Base-by-base conservation (phyloP, 1,284 basidiomycete species). In the Rugosomyces carneus region DNA sequence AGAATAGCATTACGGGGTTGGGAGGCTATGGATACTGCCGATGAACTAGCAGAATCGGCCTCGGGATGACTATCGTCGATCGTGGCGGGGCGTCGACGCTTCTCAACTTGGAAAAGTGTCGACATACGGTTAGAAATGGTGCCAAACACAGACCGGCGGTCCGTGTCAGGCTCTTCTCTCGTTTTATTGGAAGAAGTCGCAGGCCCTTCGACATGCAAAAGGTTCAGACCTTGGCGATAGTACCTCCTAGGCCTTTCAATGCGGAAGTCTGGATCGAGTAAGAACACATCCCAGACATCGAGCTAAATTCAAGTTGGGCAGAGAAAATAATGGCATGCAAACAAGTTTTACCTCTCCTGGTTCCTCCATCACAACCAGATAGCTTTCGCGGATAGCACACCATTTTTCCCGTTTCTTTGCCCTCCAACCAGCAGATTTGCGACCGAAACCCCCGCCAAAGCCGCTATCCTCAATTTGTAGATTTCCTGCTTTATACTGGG, bases 311-410 rank as follows among this genome's bases (percentile, higher is more conserved):
- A 26, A 15, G 37, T 47, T 34, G 21, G 10, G 26, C 20, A 24
- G 5, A 29, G 27, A 5, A 10, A 29, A 29, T 10, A 16, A 41
- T 13, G 16, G 20, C 42, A n/a, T 11, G 26, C 15, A n/a, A 18
- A 20, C 7, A 37, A 32, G 23, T 31, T 50, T 27, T 11, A 90
- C 88, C 67, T 90, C 84, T 52, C 92, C 92, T 21, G 91, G 88
- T 53, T 96, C 90, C 53, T 90, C 81, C 21, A 94, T 77, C 1
- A 87, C 82, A 18, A 95, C 88, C 16, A 98, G 74, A 65, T 93
- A 99, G 57, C 89, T 91, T 56, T 99, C 95, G 18, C 95, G 78
- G 2, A 98, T 83, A 38, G 92, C 82, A 66, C 93, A 97, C 96
- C 96, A 99, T 49, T 87, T 83, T 35, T 81, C 80, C 51, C 84